Conservation (phyloP, 495 filamentous ascomycete species). For the Pseudevernia furfuracea region DNA sequence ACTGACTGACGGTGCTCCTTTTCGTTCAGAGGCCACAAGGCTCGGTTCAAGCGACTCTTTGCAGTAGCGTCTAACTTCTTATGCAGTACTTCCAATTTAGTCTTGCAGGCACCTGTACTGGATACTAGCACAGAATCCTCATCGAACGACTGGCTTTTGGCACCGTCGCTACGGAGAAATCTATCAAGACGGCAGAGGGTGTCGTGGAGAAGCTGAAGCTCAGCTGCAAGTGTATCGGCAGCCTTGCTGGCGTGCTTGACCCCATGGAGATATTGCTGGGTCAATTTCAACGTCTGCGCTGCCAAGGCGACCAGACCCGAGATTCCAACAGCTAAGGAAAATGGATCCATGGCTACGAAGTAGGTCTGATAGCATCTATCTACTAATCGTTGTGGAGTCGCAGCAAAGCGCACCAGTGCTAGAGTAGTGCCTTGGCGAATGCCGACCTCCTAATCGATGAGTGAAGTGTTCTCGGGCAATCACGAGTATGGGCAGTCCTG, state of each 20-base stretch:
- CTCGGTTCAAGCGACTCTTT: conserved; percentile 1
- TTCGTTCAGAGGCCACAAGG: conserved; percentile 15
- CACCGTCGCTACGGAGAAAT: conserved; percentile 7
- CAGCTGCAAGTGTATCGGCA: background rate
- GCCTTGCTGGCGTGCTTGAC: conserved; percentile 9
- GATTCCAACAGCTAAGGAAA: conserved; percentile 15
- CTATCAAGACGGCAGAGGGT: conserved; percentile 11
- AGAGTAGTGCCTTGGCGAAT: background rate
- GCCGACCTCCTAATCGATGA: background rate
- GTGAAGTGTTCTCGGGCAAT: background rate
- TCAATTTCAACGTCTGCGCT: background rate
- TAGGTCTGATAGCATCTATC: background rate
- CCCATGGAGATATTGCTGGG: background rate
- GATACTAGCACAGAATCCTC: conserved; percentile 8
- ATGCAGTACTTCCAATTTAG: conserved; percentile 10
- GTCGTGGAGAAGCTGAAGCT: conserved; percentile 4
- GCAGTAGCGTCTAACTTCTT: conserved; percentile 6
- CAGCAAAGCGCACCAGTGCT: background rate
- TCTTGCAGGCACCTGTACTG: conserved; percentile 11
- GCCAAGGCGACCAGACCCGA: conserved; percentile 5
- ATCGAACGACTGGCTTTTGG: background rate
- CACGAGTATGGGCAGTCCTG: background rate
- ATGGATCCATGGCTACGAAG: conserved; percentile 14
- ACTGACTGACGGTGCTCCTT: conserved; percentile 17
- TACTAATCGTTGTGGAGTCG: no score